Evolutionary conservation across 345 rosid species (phyloP).

Genomic region (Raphanus raphanistrum): DNA sequence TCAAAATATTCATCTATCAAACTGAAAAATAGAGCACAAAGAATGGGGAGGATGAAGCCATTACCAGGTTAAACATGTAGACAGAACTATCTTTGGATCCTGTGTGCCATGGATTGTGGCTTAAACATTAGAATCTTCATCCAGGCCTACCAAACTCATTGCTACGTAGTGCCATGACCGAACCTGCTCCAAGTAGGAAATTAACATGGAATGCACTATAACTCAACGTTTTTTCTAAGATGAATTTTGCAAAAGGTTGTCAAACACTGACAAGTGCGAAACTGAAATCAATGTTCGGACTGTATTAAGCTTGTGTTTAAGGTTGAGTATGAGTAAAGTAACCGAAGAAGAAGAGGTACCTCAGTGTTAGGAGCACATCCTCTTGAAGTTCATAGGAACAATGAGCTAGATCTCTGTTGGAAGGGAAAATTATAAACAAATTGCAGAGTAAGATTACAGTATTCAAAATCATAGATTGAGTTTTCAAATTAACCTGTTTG

Average conservation of each 20-base stretch:
- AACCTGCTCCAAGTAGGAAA: too few relatives aligned
- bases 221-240: too few relatives aligned
- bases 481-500: background rate
- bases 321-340: background rate
- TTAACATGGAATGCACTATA: too few relatives aligned
- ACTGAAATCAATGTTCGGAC: too few relatives aligned
- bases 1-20: background rate
- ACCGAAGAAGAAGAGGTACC: background rate
- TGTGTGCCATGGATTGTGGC: slow-evolving; percentile 38
- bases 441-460: background rate
- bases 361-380: background rate
- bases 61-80: slow-evolving; percentile 80
- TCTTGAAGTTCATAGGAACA: too few relatives aligned
- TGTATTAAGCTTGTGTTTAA: too few relatives aligned
- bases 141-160: too few relatives aligned
- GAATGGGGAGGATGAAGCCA: background rate
- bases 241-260: too few relatives aligned
- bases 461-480: too few relatives aligned
- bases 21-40: background rate
- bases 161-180: background rate
- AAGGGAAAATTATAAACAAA: background rate
- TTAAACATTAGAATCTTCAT: too few relatives aligned
- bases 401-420: too few relatives aligned
- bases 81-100: slow-evolving; percentile 79
- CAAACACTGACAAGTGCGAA: too few relatives aligned